These are phyloP conservation scores for Scytalidium sp. DNA, from an alignment of 2,329 filamentous ascomycete genomes.

Conservation along the genomic window DNA sequence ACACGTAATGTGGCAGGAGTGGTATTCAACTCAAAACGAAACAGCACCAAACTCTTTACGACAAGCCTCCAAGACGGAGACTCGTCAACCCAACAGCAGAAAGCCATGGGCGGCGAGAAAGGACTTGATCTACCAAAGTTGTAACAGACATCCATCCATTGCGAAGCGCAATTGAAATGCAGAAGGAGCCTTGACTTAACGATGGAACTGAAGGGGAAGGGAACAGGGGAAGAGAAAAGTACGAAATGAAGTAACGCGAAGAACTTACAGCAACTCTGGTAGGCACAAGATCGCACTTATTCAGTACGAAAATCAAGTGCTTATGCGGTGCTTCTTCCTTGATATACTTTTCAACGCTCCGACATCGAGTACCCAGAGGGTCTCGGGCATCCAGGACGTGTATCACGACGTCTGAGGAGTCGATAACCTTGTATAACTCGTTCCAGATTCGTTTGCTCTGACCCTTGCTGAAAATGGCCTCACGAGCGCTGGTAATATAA, in stretches of 20 bases:
- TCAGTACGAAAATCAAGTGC: slow-evolving; percentile 84
- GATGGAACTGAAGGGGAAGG: slow-evolving; percentile 30
- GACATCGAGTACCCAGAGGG: slow-evolving; percentile 84
- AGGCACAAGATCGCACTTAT: slow-evolving; percentile 91
- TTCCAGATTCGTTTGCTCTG: slow-evolving; percentile 97
- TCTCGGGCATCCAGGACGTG: slow-evolving; percentile 90
- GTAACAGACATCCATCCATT: slow-evolving; percentile 95
- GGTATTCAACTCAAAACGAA: slow-evolving; percentile 96
- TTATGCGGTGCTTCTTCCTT: slow-evolving; percentile 93
- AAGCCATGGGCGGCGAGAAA: slow-evolving; percentile 60
- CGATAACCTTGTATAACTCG: slow-evolving; percentile 91
- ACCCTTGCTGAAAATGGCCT: slow-evolving; percentile 90
- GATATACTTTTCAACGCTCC: slow-evolving; percentile 89
- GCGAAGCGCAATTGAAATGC: slow-evolving; percentile 52
- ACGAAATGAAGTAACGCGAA: slow-evolving; percentile 3
- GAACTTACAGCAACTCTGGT: slow-evolving; percentile 90
- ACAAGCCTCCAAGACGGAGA: slow-evolving; percentile 84
- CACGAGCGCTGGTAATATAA: slow-evolving; percentile 62
- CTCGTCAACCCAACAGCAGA: slow-evolving; percentile 67
- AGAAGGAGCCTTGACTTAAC: slow-evolving; percentile 90
- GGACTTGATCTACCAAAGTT: slow-evolving; percentile 93
- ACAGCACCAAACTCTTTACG: slow-evolving; percentile 67
- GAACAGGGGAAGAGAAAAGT: slow-evolving; percentile 10
- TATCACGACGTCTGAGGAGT: slow-evolving; percentile 94
- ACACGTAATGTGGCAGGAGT: slow-evolving; percentile 59